Base-by-base conservation (phyloP, 2,329 filamentous ascomycete genomes). In the Ophiocordyceps australis region DNA sequence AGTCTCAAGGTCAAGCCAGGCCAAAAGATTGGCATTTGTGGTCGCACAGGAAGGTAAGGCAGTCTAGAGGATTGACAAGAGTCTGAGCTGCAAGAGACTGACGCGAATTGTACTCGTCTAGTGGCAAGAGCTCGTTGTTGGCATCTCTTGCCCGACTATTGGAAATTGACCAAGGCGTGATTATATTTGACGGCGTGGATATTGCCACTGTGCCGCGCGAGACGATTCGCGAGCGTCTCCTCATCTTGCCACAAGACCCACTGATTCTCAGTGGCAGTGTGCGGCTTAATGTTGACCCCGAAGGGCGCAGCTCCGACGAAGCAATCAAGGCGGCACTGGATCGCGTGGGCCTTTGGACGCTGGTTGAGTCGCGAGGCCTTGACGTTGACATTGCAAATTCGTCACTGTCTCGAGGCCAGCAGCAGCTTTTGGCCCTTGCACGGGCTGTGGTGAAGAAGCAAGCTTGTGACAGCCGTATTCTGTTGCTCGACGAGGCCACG, bases 1-100 rank as follows among this genome's bases (percentile, higher is more conserved):
- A 28, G 8, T 28, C 37, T 30, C 25, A 30, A 7, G 11, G 29
- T 29, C 5, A 12, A 23, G 11, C 14, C 24, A 18, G 27, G 24
- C 13, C 28, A 31, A 25, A 49, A 47, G 27, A 33, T 51, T 9
- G 49, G 40, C 10, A 36, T 54, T n/a, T 46, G 46, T 20, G 49
- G 50, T 5, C 37, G 49, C 4, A 49, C 47, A 1, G 48, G 45
- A 12, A 44, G 41, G 38, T 30, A 13, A 27, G 28, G 26, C 11
- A 26, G 11, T n/a, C n/a, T n/a, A n/a, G n/a, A n/a, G n/a, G n/a
- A n/a, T n/a, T n/a, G n/a, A n/a, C n/a, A n/a, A n/a, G n/a, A n/a
- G n/a, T n/a, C n/a, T n/a, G n/a, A n/a, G n/a, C n/a, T n/a, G n/a
- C n/a, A n/a, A n/a, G n/a, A n/a, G n/a, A n/a, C n/a, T n/a, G n/a